Evolutionary conservation across 805 yeast species (phyloP).

Genomic region (Lipomyces sp.): DNA sequence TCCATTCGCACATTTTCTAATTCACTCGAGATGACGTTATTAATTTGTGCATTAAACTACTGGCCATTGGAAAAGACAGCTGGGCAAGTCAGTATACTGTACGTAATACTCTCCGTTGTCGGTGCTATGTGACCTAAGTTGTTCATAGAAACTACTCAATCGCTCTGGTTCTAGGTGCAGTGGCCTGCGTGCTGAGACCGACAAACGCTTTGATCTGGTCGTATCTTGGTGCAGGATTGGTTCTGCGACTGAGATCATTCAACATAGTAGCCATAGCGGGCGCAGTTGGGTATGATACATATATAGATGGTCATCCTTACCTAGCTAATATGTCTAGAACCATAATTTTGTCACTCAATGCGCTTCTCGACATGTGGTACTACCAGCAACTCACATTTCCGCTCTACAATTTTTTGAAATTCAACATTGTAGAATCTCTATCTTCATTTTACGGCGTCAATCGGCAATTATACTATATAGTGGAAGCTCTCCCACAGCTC

Average conservation of each 20-base stretch:
- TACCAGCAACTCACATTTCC: constrained; percentile 60
- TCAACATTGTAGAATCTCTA: constrained; percentile 73
- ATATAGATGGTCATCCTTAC: background rate
- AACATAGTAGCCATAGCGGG: constrained; percentile 21
- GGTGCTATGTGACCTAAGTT: background rate
- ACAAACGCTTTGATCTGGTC: constrained; percentile 82
- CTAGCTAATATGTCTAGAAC: constrained; percentile 29
- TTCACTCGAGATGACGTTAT: constrained; percentile 73
- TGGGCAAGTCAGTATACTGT: constrained; percentile 1
- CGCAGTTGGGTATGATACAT: constrained; percentile 36
- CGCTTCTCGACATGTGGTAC: constrained; percentile 60
- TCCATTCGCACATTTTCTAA: constrained; percentile 86
- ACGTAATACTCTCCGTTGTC: constrained; percentile 2
- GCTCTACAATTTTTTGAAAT: constrained; percentile 67
- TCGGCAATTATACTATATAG: constrained; percentile 81
- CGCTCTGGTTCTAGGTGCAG: constrained; percentile 48
- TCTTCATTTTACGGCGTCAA: constrained; percentile 85
- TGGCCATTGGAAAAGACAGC: constrained; percentile 66
- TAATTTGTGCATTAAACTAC: constrained; percentile 64
- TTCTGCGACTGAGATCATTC: constrained; percentile 33
- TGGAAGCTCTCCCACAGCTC: constrained; percentile 81
- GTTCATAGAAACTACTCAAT: constrained; percentile 40
- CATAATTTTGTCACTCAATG: constrained; percentile 48
- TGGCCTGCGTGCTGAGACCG: constrained; percentile 66
- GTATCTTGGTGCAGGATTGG: constrained; percentile 54